Conservation (phyloP, 257 asterid species). For the Paraleonurus japonicus region DNA sequence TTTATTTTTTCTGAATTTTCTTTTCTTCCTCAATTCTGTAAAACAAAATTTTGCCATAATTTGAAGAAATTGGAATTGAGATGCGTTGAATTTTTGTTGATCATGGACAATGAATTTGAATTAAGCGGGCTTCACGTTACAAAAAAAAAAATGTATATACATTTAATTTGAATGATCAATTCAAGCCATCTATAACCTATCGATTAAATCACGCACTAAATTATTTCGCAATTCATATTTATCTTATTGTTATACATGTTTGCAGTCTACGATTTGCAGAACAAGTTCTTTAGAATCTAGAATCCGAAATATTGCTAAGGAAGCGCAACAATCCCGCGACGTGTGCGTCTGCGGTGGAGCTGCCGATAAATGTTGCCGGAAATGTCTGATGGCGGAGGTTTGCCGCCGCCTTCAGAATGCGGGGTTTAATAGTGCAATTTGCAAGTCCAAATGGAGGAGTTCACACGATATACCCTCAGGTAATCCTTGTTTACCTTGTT, state of each 20-base stretch:
- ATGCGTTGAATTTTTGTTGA: not conserved
- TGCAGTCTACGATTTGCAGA: constrained; percentile 67
- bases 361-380: constrained; percentile 49
- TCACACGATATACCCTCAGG: constrained; percentile 79
- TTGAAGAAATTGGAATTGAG: not conserved
- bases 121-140: not conserved
- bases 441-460: constrained; percentile 93
- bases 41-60: not conserved
- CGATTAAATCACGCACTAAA: not conserved
- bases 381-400: constrained; percentile 65
- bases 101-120: not conserved
- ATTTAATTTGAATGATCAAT: not conserved
- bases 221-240: not conserved
- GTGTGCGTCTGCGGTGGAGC: constrained; percentile 49
- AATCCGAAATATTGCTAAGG: constrained; percentile 57
- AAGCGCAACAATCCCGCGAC: constrained; percentile 33
- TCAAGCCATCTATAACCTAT: not conserved
- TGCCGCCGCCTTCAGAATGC: constrained; percentile 62
- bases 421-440: constrained; percentile 67
- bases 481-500: constrained; percentile 13
- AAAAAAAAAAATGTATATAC: too few relatives aligned
- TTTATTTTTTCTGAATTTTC: not conserved
- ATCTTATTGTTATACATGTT: not conserved
- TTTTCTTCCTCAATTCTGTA: not conserved
- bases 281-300: constrained; percentile 69